Evolutionary conservation across 768 basidiomycete genomes (phyloP).

Genomic region (Lactarius deliciosus): DNA sequence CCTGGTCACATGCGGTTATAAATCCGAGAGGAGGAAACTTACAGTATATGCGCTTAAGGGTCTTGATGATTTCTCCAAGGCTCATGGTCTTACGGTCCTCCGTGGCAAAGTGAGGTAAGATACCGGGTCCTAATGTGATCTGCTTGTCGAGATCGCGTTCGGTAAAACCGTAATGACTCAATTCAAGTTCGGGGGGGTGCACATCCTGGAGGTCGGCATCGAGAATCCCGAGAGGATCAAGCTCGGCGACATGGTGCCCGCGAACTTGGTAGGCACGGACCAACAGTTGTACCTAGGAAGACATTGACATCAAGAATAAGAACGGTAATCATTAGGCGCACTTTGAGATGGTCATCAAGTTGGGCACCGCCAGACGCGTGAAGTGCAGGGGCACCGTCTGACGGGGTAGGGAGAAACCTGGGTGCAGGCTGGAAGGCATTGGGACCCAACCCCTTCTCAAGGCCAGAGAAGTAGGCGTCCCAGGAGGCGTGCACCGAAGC

Average conservation of each 20-base stretch:
- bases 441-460: slow-evolving; percentile 83
- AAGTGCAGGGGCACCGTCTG: slow-evolving; percentile 79
- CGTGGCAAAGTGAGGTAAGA: slow-evolving; percentile 91
- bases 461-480: slow-evolving; percentile 90
- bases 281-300: slow-evolving; percentile 84
- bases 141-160: slow-evolving; percentile 94
- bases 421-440: slow-evolving; percentile 89
- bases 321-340: slow-evolving; percentile 35
- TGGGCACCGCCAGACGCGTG: slow-evolving; percentile 69
- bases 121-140: slow-evolving; percentile 92
- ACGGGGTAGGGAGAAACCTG: slow-evolving; percentile 61
- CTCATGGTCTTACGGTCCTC: slow-evolving; percentile 86
- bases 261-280: slow-evolving; percentile 99
- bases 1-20: neutral
- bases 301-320: slow-evolving; percentile 11
- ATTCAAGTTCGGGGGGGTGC: slow-evolving; percentile 84
- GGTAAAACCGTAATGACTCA: slow-evolving; percentile 93
- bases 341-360: slow-evolving; percentile 93
- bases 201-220: slow-evolving; percentile 81
- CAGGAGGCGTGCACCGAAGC: slow-evolving; percentile 91
- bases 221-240: slow-evolving; percentile 93
- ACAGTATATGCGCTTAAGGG: slow-evolving; percentile 94
- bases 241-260: slow-evolving; percentile 92
- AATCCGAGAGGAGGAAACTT: slow-evolving; percentile 36
- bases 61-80: slow-evolving; percentile 86